Base-by-base conservation (phyloP, 1,284 basidiomycete genomes). In the Porogramme epimiltina region DNA sequence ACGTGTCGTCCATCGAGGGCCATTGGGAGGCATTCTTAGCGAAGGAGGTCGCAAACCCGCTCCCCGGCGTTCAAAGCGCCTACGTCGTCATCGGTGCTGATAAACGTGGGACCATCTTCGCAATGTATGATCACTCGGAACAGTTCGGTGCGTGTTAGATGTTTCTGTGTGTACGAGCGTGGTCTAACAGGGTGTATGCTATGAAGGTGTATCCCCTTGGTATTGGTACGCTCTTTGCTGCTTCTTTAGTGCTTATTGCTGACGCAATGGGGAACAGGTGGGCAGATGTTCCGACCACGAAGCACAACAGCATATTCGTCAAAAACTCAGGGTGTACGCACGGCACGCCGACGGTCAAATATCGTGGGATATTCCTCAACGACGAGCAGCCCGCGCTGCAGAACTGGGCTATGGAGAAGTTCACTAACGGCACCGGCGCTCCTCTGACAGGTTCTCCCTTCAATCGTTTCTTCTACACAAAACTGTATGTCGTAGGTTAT, bases 11-110 rank as follows among this genome's bases (percentile, higher is more conserved):
- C 2, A 73, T 88, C 42, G 62, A 79, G 49, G 85, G 85, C 2
- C 72, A 82, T 53, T 88, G 86, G 86, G 86, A 88, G 62, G 66
- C 79, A 0, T 88, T 81, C 67, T 63, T 80, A 56, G 70, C 79
- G 3, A 68, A 68, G 44, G 76, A 79, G 48, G 80, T 87, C 3
- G 62, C 71, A 36, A 77, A 84, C 55, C 83, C 84, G 4, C 69
- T 86, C 4, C 78, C 79, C 20, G 84, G 82, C 5, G 71, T 86
- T 22, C 66, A 72, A 24, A 79, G 74, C 51, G 85, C 83, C 19
- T 84, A 87, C 66, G 80, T 89, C 23, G 78, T 89, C 43, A 76
- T 83, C 55, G 86, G 85, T 3, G 73, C 82, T 0, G 85, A 88
- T 68, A 85, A 82, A 66, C 69, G 85, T 41, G 85, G 84, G 22